phyloP scores from a whole-genome alignment of 441 rosid species.

The Flueggea neowawraea region DNA sequence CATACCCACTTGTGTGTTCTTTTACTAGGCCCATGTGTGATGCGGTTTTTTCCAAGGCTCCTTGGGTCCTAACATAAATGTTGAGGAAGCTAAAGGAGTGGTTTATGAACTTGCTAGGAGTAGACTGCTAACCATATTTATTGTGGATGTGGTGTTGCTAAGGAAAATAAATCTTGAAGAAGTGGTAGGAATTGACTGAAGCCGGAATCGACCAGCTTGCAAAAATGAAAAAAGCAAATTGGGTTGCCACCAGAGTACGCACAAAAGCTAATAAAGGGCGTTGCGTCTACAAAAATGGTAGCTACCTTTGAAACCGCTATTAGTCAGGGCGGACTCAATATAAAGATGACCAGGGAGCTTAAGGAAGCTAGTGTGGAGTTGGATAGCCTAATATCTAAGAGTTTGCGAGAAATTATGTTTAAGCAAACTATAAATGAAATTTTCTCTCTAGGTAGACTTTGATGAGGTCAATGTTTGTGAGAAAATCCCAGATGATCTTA shows the following conservation, averaged over 20 bases:
- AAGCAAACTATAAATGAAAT: constrained; percentile 67
- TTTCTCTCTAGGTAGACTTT: constrained; percentile 90
- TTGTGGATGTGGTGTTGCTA: constrained; percentile 83
- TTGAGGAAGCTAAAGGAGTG: constrained; percentile 64
- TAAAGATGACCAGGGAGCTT: constrained; percentile 85
- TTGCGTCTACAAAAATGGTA: no score
- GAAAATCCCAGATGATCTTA: constrained; percentile 53
- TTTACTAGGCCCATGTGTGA: no score
- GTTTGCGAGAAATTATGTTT: constrained; percentile 72
- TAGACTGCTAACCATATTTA: constrained; percentile 73
- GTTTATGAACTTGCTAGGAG: constrained; percentile 70
- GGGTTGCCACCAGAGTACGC: no score
- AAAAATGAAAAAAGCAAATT: no score
- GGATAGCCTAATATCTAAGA: constrained; percentile 78
- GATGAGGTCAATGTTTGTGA: constrained; percentile 78
- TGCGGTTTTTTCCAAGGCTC: no score
- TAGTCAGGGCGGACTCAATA: constrained; percentile 69
- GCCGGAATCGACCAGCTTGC: no score
- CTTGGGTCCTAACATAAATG: constrained; percentile 52
- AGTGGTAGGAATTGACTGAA: constrained; percentile 60
- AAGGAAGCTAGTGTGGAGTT: constrained; percentile 80
- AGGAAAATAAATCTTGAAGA: constrained; percentile 79
- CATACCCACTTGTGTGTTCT: no score
- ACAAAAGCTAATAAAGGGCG: no score
- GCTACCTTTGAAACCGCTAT: no score